Conservation (phyloP, 164 flowering plant genomes). For the Stephania yunnanensis region DNA sequence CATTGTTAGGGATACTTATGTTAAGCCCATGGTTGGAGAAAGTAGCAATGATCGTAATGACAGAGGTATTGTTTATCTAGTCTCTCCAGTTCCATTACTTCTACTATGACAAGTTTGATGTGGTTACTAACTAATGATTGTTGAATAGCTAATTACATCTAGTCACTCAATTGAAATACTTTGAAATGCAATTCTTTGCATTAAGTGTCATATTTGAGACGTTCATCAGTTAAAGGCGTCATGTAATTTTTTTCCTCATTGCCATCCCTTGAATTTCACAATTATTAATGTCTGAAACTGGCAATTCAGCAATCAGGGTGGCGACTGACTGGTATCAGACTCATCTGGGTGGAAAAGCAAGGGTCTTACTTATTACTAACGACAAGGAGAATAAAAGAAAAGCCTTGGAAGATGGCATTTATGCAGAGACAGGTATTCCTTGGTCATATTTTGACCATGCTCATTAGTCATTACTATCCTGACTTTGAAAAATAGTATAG, state of each 20-base stretch:
- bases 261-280: not conserved
- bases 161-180: not conserved
- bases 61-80: constrained; percentile 52
- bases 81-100: not conserved
- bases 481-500: not conserved
- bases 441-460: not conserved
- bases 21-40: constrained; percentile 75
- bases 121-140: not conserved
- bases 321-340: constrained; percentile 92
- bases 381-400: constrained; percentile 86
- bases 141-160: not conserved
- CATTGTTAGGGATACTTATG: constrained; percentile 72
- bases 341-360: constrained; percentile 63
- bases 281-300: constrained; percentile 6
- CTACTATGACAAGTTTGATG: not conserved
- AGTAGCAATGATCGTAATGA: constrained; percentile 96
- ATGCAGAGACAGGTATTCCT: constrained; percentile 78
- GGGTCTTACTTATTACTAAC: constrained; percentile 77
- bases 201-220: not conserved
- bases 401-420: constrained; percentile 81
- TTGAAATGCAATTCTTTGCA: not conserved
- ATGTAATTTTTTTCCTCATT: not conserved
- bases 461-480: not conserved
- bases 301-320: constrained; percentile 76
- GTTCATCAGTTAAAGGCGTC: not conserved